Conservation (phyloP, 805 yeast genomes). For the Saccharomycopsis fibuligera region DNA sequence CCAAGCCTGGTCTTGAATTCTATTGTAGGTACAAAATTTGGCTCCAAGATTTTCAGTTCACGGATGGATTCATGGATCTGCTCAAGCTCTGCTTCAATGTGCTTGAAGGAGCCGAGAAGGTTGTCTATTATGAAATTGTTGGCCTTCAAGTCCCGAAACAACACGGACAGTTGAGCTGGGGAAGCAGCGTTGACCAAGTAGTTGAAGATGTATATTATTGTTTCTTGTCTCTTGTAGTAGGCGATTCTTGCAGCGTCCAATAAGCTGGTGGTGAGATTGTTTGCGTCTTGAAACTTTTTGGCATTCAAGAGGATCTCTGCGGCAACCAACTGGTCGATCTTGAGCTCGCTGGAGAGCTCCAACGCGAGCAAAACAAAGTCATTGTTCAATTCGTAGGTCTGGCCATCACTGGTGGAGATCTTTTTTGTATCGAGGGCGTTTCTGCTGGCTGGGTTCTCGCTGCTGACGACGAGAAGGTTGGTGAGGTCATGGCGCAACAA, state of each 20-base stretch:
- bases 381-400: constrained; percentile 48
- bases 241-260: constrained; percentile 60
- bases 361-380: constrained; percentile 58
- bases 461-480: constrained; percentile 3
- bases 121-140: constrained; percentile 32
- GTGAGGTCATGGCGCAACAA: constrained; percentile 9
- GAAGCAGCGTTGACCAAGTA: constrained; percentile 29
- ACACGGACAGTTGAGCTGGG: constrained; percentile 6
- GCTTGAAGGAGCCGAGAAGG: constrained; percentile 48
- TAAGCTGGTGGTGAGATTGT: constrained; percentile 29
- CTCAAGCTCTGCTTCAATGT: constrained; percentile 50
- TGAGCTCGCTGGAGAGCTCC: constrained; percentile 53
- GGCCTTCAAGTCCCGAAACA: constrained; percentile 25
- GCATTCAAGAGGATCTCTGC: constrained; percentile 63
- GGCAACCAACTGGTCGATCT: constrained; percentile 69
- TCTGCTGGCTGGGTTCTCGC: constrained; percentile 7
- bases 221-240: constrained; percentile 64
- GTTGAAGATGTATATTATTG: constrained; percentile 60
- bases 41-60: constrained; percentile 44
- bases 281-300: constrained; percentile 26
- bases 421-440: constrained; percentile 10
- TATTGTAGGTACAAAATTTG: constrained; percentile 36
- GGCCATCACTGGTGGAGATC: background rate
- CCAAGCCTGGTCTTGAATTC: constrained; percentile 42
- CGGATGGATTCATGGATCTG: constrained; percentile 47